Evolutionary conservation across 345 rosid genomes (phyloP).

Genomic region (Lumnitzera racemosa): DNA sequence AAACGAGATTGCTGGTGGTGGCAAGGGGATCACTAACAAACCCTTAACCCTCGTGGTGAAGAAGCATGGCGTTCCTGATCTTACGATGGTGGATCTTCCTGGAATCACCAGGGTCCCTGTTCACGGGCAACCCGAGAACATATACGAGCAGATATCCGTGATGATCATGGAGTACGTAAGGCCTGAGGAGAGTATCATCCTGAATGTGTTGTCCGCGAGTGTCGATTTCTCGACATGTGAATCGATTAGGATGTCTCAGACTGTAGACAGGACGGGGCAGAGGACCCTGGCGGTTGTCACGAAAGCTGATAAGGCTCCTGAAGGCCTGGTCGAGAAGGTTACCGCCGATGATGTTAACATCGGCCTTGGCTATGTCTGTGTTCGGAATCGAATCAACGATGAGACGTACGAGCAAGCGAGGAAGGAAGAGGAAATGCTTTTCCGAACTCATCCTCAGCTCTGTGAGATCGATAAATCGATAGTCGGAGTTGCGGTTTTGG

Average conservation of each 20-base stretch:
- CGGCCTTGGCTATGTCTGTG: slow-evolving; percentile 46
- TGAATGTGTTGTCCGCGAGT: slow-evolving; percentile 36
- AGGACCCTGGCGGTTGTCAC: slow-evolving; percentile 54
- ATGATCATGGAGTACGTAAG: slow-evolving; percentile 36
- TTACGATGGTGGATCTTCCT: slow-evolving; percentile 57
- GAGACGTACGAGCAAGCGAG: slow-evolving; percentile 34
- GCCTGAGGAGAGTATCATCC: slow-evolving; percentile 41
- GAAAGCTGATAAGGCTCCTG: slow-evolving; percentile 39
- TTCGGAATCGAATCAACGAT: slow-evolving; percentile 36
- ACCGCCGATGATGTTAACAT: slow-evolving; percentile 42
- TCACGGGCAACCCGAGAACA: slow-evolving; percentile 42
- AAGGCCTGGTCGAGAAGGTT: slow-evolving; percentile 41
- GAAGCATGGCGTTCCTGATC: slow-evolving; percentile 39
- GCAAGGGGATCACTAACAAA: slow-evolving; percentile 36
- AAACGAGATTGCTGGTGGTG: slow-evolving; percentile 32
- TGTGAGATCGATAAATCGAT: slow-evolving; percentile 25
- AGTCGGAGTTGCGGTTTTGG: slow-evolving; percentile 32
- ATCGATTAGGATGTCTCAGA: slow-evolving; percentile 43
- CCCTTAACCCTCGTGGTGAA: slow-evolving; percentile 39
- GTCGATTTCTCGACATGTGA: slow-evolving; percentile 49
- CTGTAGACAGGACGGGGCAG: slow-evolving; percentile 35
- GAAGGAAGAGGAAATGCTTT: slow-evolving; percentile 17
- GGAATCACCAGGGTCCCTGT: slow-evolving; percentile 49
- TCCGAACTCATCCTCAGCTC: slow-evolving; percentile 15
- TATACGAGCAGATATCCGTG: slow-evolving; percentile 34